A percentile compares a stretch with the other conserved stretches of the same genome.
phyloP scores from a whole-genome alignment of 2,329 filamentous ascomycete species.

The Monilinia aucupariae region DNA sequence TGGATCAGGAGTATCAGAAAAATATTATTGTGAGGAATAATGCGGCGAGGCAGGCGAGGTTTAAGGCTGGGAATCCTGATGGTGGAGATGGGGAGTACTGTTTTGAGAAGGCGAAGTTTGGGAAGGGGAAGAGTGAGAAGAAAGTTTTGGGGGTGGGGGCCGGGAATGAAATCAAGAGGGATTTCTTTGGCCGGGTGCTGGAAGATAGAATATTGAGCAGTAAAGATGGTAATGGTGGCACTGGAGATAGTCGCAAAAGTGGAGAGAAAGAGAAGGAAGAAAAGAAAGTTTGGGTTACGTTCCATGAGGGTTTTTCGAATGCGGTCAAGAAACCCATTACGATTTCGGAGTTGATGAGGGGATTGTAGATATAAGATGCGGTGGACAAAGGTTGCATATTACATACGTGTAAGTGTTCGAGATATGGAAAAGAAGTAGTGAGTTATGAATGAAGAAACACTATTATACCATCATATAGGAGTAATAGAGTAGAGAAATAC shows the following conservation, averaged over 20 bases:
- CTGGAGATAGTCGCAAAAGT: slow-evolving; percentile 57
- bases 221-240: slow-evolving; percentile 41
- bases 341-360: slow-evolving; percentile 69
- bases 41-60: slow-evolving; percentile 59
- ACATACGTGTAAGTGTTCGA: too few relatives aligned
- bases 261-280: slow-evolving; percentile 39
- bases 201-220: slow-evolving; percentile 40
- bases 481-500: not conserved
- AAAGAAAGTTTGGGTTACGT: slow-evolving; percentile 77
- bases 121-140: slow-evolving; percentile 1
- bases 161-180: slow-evolving; percentile 52
- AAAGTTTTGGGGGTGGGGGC: not conserved
- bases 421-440: not conserved
- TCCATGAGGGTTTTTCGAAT: slow-evolving; percentile 86
- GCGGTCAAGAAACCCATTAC: slow-evolving; percentile 85
- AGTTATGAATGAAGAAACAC: not conserved
- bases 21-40: slow-evolving; percentile 63
- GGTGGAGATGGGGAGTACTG: slow-evolving; percentile 23
- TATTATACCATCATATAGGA: not conserved
- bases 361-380: slow-evolving; percentile 42
- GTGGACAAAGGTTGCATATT: not conserved
- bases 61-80: slow-evolving; percentile 46
- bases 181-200: slow-evolving; percentile 80
- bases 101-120: not conserved
- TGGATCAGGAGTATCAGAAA: slow-evolving; percentile 83